Evolutionary conservation across 2,329 filamentous ascomycete species (phyloP), one percentile per base, ranked within the genome.

Genomic region (Microdochium paspali): DNA sequence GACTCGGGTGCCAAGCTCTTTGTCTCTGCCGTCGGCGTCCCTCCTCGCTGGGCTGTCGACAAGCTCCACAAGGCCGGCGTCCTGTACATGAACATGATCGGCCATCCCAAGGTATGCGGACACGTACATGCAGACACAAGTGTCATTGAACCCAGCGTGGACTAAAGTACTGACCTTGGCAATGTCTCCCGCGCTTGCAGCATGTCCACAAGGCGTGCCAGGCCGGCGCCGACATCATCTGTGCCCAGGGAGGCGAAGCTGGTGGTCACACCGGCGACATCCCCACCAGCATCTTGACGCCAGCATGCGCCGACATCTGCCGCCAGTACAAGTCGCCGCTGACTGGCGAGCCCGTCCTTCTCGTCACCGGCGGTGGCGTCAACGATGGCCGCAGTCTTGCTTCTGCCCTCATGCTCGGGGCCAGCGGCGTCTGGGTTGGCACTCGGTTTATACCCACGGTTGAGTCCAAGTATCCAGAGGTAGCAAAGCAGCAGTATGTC

Each of bases 41-140:
- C 61, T 5, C 61, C 61, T 5, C 47, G 51, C 31, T 57, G 54
- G 53, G 58, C 55, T 3, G 55, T 65, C 20, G 58, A 63, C 15
- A 61, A 57, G 44, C 46, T 64, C 28, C 61, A 65, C 79, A 77
- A 79, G 60, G 72, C 80, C 60, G 90, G 90, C 56, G 79, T 96
- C 58, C 77, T 94, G 53, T 95, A 93, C 79, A 96, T 96, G 90
- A 97, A 96, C 83, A 97, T 96, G 91, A 89, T 96, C 66, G 91
- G 91, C 55, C 91, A 96, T 76, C 90, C 91, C 63, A 96, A 96
- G 82, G 91, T 96, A 73, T 89, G 93, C 54, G n/a, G n/a, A n/a
- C n/a, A n/a, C n/a, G n/a, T n/a, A n/a, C n/a, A n/a, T n/a, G n/a
- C n/a, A n/a, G n/a, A n/a, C n/a, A n/a, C n/a, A n/a, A n/a, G n/a